These are phyloP conservation scores for Herpetospermum pedunculosum DNA, from an alignment of 306 rosid genomes.

Conservation along the genomic window DNA sequence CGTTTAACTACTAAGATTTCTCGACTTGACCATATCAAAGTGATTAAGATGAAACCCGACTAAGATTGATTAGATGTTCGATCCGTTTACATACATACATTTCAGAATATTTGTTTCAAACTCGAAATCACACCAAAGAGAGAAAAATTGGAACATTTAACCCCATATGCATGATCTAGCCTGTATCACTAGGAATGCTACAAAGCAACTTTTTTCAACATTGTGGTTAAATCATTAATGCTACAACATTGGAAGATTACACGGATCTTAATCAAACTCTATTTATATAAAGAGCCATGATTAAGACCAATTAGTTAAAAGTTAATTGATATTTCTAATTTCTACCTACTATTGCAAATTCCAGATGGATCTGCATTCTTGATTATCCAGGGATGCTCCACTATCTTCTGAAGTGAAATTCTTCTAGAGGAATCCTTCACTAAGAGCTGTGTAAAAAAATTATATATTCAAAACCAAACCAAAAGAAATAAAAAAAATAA, in stretches of 20 bases:
- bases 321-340: slow-evolving; percentile 11
- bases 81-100: neutral
- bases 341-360: slow-evolving; percentile 28
- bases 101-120: neutral
- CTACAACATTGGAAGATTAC: neutral
- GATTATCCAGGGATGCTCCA: slow-evolving; percentile 80
- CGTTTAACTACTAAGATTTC: neutral
- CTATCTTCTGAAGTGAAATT: slow-evolving; percentile 65
- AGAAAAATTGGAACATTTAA: neutral
- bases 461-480: neutral
- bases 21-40: too few species aligned
- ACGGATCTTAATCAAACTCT: neutral
- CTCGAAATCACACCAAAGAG: neutral
- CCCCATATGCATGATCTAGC: neutral
- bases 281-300: neutral
- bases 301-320: slow-evolving; percentile 1
- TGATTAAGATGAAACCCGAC: neutral
- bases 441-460: slow-evolving; percentile 43
- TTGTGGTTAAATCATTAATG: neutral
- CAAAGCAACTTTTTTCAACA: neutral
- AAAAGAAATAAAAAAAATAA: too few species aligned
- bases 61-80: neutral
- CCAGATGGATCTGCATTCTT: slow-evolving; percentile 54
- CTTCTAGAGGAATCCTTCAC: slow-evolving; percentile 69
- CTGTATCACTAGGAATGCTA: neutral